These are phyloP conservation scores for Schrenkiella parvula DNA, from an alignment of 345 rosid genomes.

Conservation along the genomic window DNA sequence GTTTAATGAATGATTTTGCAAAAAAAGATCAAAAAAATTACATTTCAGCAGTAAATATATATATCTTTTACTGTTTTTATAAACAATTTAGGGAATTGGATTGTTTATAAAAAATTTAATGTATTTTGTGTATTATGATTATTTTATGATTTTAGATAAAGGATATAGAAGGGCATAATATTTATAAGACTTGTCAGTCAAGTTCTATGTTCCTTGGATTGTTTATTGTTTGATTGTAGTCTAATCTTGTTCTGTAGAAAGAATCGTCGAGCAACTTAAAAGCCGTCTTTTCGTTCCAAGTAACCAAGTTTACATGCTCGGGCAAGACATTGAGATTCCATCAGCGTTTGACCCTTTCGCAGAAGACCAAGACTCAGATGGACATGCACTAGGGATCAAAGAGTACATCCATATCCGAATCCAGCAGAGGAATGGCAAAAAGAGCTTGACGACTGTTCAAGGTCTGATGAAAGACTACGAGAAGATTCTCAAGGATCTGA, in stretches of 20 bases:
- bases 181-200: no score
- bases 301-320: constrained; percentile 66
- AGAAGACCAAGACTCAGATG: constrained; percentile 46
- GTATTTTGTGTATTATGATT: no score
- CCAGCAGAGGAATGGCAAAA: constrained; percentile 79
- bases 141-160: no score
- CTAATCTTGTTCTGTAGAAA: not conserved
- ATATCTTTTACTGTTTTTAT: no score
- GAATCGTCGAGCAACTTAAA: not conserved
- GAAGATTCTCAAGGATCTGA: constrained; percentile 70
- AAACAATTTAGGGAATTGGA: no score
- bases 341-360: constrained; percentile 62
- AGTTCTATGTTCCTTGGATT: no score
- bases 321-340: constrained; percentile 52
- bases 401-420: constrained; percentile 66
- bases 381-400: constrained; percentile 48
- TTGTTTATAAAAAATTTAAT: no score
- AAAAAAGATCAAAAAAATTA: no score
- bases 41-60: no score
- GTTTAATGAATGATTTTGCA: no score
- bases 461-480: constrained; percentile 67
- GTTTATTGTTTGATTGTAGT: not conserved
- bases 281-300: not conserved
- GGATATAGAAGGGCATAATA: no score
- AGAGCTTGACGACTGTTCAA: constrained; percentile 67